phyloP scores from a whole-genome alignment of 495 filamentous ascomycete genomes.

The Trichoderma virens region DNA sequence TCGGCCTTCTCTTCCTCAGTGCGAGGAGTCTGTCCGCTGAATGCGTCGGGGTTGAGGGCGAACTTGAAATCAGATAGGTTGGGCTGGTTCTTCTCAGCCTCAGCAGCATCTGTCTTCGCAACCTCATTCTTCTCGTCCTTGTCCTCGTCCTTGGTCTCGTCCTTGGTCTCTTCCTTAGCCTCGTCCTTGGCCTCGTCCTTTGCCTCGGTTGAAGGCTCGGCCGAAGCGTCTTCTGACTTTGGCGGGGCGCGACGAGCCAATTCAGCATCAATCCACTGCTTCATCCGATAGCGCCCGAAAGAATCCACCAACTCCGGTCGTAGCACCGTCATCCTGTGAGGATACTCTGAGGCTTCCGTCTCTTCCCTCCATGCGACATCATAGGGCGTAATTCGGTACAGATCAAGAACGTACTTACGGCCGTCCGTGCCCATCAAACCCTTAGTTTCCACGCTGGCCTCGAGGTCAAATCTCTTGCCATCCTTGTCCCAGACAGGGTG shows the following conservation, averaged over 20 bases:
- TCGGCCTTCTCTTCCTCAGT: constrained; percentile 83
- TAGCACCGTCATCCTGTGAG: constrained; percentile 91
- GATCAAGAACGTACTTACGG: constrained; percentile 90
- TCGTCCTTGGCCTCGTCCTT: constrained; percentile 18
- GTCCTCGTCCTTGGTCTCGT: constrained; percentile 16
- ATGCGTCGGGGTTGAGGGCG: constrained; percentile 89
- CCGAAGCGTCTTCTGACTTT: constrained; percentile 38
- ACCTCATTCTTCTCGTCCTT: constrained; percentile 26
- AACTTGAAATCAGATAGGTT: constrained; percentile 84
- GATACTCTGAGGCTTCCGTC: constrained; percentile 52
- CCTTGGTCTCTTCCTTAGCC: constrained; percentile 20
- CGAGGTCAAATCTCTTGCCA: constrained; percentile 78
- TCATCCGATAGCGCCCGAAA: constrained; percentile 75
- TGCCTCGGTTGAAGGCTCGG: constrained; percentile 20
- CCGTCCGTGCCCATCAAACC: constrained; percentile 95
- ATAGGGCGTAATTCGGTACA: constrained; percentile 89
- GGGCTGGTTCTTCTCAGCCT: constrained; percentile 46
- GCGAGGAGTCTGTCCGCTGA: constrained; percentile 84
- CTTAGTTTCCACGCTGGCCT: constrained; percentile 96
- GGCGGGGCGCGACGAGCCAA: constrained; percentile 34
- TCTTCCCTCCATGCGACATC: constrained; percentile 89
- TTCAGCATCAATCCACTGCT: constrained; percentile 73
- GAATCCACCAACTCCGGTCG: constrained; percentile 82
- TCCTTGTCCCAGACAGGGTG: constrained; percentile 99
- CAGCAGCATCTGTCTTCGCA: constrained; percentile 18